Evolutionary conservation across 768 basidiomycete species (phyloP).

Genomic region (Hydnomerulius pinastri): DNA sequence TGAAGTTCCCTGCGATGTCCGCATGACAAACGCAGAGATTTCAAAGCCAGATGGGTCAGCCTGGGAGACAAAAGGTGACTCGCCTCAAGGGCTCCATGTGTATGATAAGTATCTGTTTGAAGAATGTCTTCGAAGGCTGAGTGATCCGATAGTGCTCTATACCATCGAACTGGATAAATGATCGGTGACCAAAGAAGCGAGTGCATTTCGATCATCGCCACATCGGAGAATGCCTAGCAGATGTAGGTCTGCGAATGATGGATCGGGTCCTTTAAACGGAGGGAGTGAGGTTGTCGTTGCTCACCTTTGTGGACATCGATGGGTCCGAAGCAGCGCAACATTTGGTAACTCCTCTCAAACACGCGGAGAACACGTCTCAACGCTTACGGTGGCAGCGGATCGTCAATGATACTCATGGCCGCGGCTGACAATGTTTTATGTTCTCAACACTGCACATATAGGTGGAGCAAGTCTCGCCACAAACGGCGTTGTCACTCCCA

Average conservation of each 20-base stretch:
- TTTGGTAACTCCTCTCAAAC: neutral
- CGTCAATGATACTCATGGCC: neutral
- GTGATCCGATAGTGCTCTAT: neutral
- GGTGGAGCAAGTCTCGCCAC: neutral
- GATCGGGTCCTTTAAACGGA: neutral
- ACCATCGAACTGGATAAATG: no score
- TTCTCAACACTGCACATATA: neutral
- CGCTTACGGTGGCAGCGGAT: neutral
- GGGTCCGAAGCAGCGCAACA: neutral
- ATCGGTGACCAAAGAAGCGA: neutral
- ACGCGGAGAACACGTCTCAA: neutral
- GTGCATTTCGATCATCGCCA: no score
- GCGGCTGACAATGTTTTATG: neutral
- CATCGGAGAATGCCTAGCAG: neutral
- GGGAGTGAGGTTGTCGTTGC: neutral
- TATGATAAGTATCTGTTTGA: neutral
- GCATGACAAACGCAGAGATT: neutral
- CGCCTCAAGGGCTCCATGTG: neutral
- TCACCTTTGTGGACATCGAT: neutral
- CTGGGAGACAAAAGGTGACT: neutral
- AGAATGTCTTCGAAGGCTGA: neutral
- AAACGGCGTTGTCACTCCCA: conserved; percentile 2
- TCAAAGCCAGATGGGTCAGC: neutral
- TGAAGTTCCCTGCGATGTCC: neutral
- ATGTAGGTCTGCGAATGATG: neutral